phyloP scores from a whole-genome alignment of 2,329 filamentous ascomycete genomes.

The Plectosphaerella cucumerina region DNA sequence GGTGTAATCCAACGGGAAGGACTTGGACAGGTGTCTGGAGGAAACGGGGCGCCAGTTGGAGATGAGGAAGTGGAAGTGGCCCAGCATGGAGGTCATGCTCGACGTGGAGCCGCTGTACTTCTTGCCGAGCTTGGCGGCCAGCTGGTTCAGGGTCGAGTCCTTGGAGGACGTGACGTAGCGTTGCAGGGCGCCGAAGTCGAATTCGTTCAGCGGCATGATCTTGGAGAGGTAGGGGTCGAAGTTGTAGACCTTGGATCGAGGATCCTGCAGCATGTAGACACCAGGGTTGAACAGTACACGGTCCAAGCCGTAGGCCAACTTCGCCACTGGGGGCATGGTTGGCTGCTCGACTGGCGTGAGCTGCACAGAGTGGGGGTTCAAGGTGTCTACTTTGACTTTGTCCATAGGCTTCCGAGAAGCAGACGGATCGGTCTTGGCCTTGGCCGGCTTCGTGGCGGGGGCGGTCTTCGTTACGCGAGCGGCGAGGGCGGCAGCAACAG shows the following conservation, averaged over 20 bases:
- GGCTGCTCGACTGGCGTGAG: slow-evolving; percentile 26
- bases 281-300: slow-evolving; percentile 94
- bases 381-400: slow-evolving; percentile 2
- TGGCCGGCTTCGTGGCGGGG: neutral
- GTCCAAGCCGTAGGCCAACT: slow-evolving; percentile 71
- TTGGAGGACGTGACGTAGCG: slow-evolving; percentile 89
- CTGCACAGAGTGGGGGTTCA: slow-evolving; percentile 12
- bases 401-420: neutral
- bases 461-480: neutral
- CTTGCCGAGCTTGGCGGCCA: slow-evolving; percentile 62
- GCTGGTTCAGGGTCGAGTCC: slow-evolving; percentile 65
- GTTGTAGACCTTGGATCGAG: slow-evolving; percentile 83
- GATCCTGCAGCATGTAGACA: slow-evolving; percentile 87
- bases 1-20: slow-evolving; percentile 56
- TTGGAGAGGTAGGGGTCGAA: slow-evolving; percentile 92
- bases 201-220: slow-evolving; percentile 91
- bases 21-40: slow-evolving; percentile 59
- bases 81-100: slow-evolving; percentile 84
- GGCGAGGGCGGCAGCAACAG: neutral
- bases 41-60: slow-evolving; percentile 78
- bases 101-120: slow-evolving; percentile 95
- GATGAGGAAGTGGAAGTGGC: slow-evolving; percentile 89
- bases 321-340: slow-evolving; percentile 43
- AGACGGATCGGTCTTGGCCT: neutral
- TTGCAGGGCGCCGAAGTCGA: slow-evolving; percentile 84